Conservation (phyloP, 148 eudicot genomes). For the Spergularia marina region DNA sequence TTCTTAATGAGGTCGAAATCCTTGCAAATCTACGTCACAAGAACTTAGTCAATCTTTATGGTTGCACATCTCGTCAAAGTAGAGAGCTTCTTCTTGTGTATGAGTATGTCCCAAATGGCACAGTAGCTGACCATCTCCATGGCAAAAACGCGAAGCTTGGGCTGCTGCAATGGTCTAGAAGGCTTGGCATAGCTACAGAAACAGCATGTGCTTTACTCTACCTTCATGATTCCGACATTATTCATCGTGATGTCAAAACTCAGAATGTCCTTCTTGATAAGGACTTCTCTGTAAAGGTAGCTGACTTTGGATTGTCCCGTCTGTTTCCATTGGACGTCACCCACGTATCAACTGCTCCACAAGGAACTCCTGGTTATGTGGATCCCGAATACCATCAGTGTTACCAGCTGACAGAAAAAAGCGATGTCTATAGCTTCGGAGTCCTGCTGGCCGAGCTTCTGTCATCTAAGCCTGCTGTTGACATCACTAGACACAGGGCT, state of each 20-base stretch:
- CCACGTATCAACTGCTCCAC: slow-evolving; percentile 48
- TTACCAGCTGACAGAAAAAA: slow-evolving; percentile 39
- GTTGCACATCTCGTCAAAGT: slow-evolving; percentile 59
- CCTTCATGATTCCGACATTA: slow-evolving; percentile 54
- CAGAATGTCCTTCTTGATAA: slow-evolving; percentile 52
- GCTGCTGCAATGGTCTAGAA: slow-evolving; percentile 36
- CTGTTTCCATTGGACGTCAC: slow-evolving; percentile 36
- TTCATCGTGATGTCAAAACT: slow-evolving; percentile 66
- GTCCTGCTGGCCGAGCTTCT: slow-evolving; percentile 40
- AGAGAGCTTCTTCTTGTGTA: slow-evolving; percentile 68
- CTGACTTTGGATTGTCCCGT: slow-evolving; percentile 46
- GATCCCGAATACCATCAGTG: slow-evolving; percentile 47
- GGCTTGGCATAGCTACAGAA: slow-evolving; percentile 53
- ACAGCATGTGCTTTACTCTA: slow-evolving; percentile 52
- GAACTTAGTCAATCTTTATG: slow-evolving; percentile 69
- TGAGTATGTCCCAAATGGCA: slow-evolving; percentile 70
- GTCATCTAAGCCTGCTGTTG: slow-evolving; percentile 43
- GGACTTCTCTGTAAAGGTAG: slow-evolving; percentile 42
- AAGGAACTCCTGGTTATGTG: slow-evolving; percentile 48
- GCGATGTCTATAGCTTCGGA: slow-evolving; percentile 46
- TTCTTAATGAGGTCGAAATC: slow-evolving; percentile 62
- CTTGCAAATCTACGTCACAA: slow-evolving; percentile 57
- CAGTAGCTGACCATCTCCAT: slow-evolving; percentile 76
- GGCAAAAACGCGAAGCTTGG: slow-evolving; percentile 25
- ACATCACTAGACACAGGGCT: slow-evolving; percentile 33